These are phyloP conservation scores for Pseudogymnoascus verrucosus DNA, from an alignment of 2,329 filamentous ascomycete species.

Conservation along the genomic window DNA sequence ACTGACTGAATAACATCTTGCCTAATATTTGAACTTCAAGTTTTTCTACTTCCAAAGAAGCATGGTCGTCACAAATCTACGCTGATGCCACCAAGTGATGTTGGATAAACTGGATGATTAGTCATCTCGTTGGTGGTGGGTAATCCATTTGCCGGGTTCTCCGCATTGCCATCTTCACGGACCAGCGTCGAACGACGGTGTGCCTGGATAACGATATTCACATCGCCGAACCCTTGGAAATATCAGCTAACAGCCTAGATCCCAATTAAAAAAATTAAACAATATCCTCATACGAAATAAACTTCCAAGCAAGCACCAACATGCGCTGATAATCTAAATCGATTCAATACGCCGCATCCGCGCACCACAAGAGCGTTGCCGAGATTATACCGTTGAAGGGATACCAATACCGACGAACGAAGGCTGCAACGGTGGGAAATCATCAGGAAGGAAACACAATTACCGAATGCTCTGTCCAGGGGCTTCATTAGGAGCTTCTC, in stretches of 20 bases:
- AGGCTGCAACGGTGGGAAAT: neutral
- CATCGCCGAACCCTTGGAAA: neutral
- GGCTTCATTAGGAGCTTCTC: neutral
- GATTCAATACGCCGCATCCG: neutral
- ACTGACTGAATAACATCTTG: neutral
- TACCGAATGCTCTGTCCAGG: neutral
- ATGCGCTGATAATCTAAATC: neutral
- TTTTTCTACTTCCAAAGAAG: neutral
- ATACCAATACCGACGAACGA: neutral
- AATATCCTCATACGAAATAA: neutral
- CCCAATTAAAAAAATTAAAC: neutral
- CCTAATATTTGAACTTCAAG: neutral
- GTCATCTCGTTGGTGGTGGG: neutral
- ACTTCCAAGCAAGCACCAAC: neutral
- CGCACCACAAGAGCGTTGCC: neutral
- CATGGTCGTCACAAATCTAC: neutral
- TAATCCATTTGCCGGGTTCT: conserved; percentile 7
- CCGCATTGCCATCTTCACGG: neutral
- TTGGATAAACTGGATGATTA: neutral
- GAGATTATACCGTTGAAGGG: neutral
- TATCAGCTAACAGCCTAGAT: neutral
- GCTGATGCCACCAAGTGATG: neutral
- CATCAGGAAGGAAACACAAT: neutral
- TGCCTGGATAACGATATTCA: conserved; percentile 4
- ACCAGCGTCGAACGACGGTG: neutral